Conservation (phyloP, 345 rosid genomes). For the Hevea brasiliensis region DNA sequence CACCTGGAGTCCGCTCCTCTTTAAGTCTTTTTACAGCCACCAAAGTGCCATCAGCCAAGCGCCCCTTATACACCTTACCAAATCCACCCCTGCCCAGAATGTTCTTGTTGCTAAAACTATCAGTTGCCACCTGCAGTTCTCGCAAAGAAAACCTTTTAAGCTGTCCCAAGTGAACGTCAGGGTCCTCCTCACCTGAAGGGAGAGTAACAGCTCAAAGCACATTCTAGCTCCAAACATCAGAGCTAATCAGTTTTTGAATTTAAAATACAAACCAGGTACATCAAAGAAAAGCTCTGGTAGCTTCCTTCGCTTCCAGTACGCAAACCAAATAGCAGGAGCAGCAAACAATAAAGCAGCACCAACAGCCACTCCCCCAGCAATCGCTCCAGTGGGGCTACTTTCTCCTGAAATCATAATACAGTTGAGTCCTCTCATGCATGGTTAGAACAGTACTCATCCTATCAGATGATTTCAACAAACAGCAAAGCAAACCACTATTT, state of each 20-base stretch:
- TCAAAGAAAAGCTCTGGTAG: slow-evolving; percentile 32
- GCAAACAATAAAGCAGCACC: slow-evolving; percentile 41
- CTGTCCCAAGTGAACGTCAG: slow-evolving; percentile 35
- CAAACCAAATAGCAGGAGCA: slow-evolving; percentile 32
- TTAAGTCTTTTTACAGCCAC: slow-evolving; percentile 42
- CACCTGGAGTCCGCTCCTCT: slow-evolving; percentile 40
- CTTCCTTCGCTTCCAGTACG: slow-evolving; percentile 32
- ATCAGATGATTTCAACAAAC: slow-evolving; percentile 6
- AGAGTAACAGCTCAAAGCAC: background rate
- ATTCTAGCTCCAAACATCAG: background rate
- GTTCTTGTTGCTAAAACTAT: slow-evolving; percentile 37
- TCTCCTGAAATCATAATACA: slow-evolving; percentile 15
- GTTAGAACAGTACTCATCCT: background rate
- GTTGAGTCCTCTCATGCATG: background rate
- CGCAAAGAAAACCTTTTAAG: slow-evolving; percentile 38
- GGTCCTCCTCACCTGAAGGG: slow-evolving; percentile 35
- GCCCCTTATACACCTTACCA: slow-evolving; percentile 38
- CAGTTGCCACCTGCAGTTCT: slow-evolving; percentile 37
- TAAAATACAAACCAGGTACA: slow-evolving; percentile 37
- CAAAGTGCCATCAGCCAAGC: slow-evolving; percentile 39
- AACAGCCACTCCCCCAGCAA: slow-evolving; percentile 42
- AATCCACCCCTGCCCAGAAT: slow-evolving; percentile 40
- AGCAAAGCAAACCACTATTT: background rate
- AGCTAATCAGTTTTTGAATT: background rate
- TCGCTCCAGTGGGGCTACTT: slow-evolving; percentile 30